phyloP scores from a whole-genome alignment of 257 asterid species.

The Solanum rostratum region DNA sequence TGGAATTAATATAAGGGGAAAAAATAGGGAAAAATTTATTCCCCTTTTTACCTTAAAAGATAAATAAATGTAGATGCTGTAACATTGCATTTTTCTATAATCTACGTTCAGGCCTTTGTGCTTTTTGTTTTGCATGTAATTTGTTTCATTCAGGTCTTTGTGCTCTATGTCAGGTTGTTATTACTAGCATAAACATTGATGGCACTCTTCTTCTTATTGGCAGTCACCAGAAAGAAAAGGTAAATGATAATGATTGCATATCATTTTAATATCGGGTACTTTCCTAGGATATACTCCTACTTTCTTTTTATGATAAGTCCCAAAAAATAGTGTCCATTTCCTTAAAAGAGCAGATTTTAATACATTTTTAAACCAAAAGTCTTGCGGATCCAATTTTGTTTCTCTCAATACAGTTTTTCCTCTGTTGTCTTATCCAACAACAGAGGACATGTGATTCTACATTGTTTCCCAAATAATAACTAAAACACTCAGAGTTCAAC shows the following conservation, averaged over 20 bases:
- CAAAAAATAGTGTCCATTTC: background rate
- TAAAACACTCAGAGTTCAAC: background rate
- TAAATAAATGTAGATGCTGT: background rate
- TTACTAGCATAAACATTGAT: slow-evolving; percentile 76
- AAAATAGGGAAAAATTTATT: background rate
- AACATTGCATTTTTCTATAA: background rate
- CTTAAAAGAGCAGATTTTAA: background rate
- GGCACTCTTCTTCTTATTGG: slow-evolving; percentile 84
- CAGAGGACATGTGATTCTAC: background rate
- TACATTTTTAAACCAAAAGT: background rate
- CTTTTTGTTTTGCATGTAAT: background rate
- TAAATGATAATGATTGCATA: slow-evolving; percentile 11
- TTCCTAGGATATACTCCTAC: background rate
- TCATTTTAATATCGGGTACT: background rate
- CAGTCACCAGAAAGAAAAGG: slow-evolving; percentile 87
- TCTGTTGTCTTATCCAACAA: background rate
- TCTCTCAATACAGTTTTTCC: background rate
- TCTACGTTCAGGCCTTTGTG: background rate
- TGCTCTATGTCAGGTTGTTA: slow-evolving; percentile 60
- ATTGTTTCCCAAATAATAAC: background rate
- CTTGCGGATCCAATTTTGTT: background rate
- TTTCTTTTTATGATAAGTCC: background rate
- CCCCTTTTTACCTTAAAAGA: background rate
- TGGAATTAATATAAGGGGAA: background rate
- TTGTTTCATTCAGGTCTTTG: background rate